Evolutionary conservation across 352 stramenopile species (phyloP), one percentile per base, ranked within the genome.

Genomic region (Phytopythium sindhum): DNA sequence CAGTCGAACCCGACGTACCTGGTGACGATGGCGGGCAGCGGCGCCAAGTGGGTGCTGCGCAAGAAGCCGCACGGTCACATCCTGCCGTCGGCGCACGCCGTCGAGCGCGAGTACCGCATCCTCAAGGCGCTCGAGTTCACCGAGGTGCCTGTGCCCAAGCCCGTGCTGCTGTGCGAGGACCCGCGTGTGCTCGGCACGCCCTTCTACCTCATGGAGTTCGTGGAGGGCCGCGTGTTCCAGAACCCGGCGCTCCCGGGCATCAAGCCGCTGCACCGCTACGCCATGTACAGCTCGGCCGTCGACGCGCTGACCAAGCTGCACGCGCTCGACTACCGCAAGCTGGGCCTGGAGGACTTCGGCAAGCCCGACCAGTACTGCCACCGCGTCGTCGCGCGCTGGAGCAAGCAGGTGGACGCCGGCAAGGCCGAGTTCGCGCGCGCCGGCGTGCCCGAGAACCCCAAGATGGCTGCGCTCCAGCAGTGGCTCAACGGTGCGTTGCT

Each of bases 1-100:
- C 89, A 97, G 67, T 93, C 81, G 14, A 97, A 97, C 70, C 89
- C 89, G 41, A 97, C 89, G 63, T 97, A 95, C 70, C 73, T 93
- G 31, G 59, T 97, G 55, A 78, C 61, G 6, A 91, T 91, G 79
- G 64, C 50, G 26, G 41, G 65, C 54, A 86, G 73, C 21, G 75
- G 75, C 31, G 72, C 73, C 41, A 73, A 88, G 67, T 89, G 80
- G 73, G 88, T 96, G 60, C 71, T 96, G 51, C 86, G 88, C 39
- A 94, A 94, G 76, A 91, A 96, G 69, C 88, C 88, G 12, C 75
- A 85, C 59, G 88, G 88, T 28, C 74, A 87, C 56, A 88, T 96
- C 64, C 70, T 96, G 41, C 80, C 77, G 21, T 92, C 84, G 24
- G 88, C 88, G 19, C 88, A 96, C 68, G 86, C 81, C 19, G 79